phyloP scores from a whole-genome alignment of 2,329 filamentous ascomycete species.

The Claviceps lovelessii region DNA sequence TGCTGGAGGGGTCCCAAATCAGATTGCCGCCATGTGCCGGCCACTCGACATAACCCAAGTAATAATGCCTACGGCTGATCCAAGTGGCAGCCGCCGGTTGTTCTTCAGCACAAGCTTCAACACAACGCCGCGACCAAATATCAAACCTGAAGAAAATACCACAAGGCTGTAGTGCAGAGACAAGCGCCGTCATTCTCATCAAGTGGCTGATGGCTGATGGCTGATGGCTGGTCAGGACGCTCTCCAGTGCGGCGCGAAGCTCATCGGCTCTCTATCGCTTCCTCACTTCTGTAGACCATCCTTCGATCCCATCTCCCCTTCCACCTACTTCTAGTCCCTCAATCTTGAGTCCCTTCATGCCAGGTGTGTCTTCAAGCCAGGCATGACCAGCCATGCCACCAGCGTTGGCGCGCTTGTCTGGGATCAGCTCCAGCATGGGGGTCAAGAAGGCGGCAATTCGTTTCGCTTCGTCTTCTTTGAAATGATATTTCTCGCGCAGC shows the following conservation, averaged over 20 bases:
- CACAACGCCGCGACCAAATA: not conserved
- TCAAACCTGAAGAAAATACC: not conserved
- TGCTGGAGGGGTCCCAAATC: not conserved
- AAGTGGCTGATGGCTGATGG: not conserved
- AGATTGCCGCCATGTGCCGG: not conserved
- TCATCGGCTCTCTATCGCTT: slow-evolving; percentile 41
- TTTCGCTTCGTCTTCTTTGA: slow-evolving; percentile 66
- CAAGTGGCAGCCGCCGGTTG: not conserved
- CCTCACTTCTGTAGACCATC: slow-evolving; percentile 83
- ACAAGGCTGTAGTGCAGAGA: not conserved
- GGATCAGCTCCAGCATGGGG: slow-evolving; percentile 82
- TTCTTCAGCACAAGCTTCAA: not conserved
- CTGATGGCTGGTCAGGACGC: not conserved
- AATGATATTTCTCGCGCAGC: slow-evolving; percentile 92
- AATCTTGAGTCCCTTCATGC: slow-evolving; percentile 71
- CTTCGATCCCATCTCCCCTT: slow-evolving; percentile 82
- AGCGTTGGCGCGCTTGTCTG: slow-evolving; percentile 82
- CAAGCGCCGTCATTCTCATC: not conserved
- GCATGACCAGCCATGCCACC: slow-evolving; percentile 82
- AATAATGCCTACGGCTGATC: not conserved
- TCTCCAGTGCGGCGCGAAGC: slow-evolving; percentile 1
- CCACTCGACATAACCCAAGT: not conserved
- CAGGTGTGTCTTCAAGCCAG: slow-evolving; percentile 73
- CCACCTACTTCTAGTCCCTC: slow-evolving; percentile 63
- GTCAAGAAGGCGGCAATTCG: slow-evolving; percentile 67